Evolutionary conservation across 139 green algal species (phyloP).

Genomic region (Tetradesmus lagerheimii): DNA sequence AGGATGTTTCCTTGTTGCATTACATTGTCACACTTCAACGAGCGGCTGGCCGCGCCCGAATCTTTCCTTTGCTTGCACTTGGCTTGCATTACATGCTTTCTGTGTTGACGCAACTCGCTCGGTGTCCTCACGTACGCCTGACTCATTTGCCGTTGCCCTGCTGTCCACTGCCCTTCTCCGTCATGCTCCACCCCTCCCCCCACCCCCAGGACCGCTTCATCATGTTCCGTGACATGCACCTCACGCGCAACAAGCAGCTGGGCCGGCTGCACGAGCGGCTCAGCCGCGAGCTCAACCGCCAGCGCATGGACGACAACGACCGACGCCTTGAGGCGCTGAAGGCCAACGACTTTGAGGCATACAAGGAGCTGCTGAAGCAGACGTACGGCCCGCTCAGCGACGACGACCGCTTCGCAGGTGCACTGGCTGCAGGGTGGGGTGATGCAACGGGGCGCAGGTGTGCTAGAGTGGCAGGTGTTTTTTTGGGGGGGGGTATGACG

Average conservation of each 20-base stretch:
- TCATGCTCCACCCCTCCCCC: no score
- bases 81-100: no score
- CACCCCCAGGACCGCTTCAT: constrained; percentile 50
- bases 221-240: constrained; percentile 52
- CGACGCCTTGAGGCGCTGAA: constrained; percentile 78
- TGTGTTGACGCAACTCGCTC: no score
- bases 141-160: no score
- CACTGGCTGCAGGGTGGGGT: neutral
- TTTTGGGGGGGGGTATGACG: no score
- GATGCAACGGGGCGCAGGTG: neutral
- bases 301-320: constrained; percentile 46
- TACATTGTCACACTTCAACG: no score
- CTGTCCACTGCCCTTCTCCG: no score
- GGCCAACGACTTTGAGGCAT: constrained; percentile 96
- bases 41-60: no score
- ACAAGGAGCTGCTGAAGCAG: constrained; percentile 90
- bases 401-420: constrained; percentile 54
- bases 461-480: neutral
- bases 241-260: constrained; percentile 68
- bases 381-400: constrained; percentile 40
- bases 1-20: no score
- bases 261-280: constrained; percentile 75
- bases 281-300: constrained; percentile 58
- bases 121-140: no score
- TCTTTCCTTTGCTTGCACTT: no score